Base-by-base conservation (phyloP, 257 asterid species). In the Mentha longifolia region DNA sequence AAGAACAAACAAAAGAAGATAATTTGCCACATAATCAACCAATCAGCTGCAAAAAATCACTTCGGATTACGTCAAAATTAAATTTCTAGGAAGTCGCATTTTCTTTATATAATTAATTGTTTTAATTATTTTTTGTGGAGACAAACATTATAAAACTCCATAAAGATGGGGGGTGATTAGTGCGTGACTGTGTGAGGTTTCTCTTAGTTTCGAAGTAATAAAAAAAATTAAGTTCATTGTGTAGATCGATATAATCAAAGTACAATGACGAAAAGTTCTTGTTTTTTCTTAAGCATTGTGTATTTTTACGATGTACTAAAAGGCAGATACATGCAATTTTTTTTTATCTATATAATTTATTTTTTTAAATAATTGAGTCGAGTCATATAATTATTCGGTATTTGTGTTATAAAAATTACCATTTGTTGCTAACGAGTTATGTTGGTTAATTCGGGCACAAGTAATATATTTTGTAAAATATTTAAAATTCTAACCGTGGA, bases 201-300 rank as follows among this genome's bases (percentile, higher is more conserved):
- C 68, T 59, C 17, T 61, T 19, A 49, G 28, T 47, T 74, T 79
- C 71, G 76, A 60, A 61, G 66, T 30, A 61, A 57, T 63, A 68
- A 76, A 76, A 51, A 68, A 74, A 35, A 63, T 45, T 50, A 49
- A 78, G 79, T 83, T 83, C 79, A 25, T 61, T 78, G 86, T 76
- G 83, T 79, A 50, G 58, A 71, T 60, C 84, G 22, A 22, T 22
- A 81, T 77, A 69, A 54, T 57, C 31, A 42, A 81, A 84, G 89
- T 84, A 84, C 89, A 77, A 35, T 45, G 47, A 41, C 54, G 17
- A 50, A 30, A 15, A 62, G 37, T 59, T 76, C 30, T 19, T 68
- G 64, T 20, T 52, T 22, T 22, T 22, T 22, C 25, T 22, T 22
- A 22, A 22, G 25, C 25, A 61, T 61, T 41, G 39, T 42, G 56